phyloP scores from a whole-genome alignment of 495 filamentous ascomycete genomes.

The Tetracladium setigerum region DNA sequence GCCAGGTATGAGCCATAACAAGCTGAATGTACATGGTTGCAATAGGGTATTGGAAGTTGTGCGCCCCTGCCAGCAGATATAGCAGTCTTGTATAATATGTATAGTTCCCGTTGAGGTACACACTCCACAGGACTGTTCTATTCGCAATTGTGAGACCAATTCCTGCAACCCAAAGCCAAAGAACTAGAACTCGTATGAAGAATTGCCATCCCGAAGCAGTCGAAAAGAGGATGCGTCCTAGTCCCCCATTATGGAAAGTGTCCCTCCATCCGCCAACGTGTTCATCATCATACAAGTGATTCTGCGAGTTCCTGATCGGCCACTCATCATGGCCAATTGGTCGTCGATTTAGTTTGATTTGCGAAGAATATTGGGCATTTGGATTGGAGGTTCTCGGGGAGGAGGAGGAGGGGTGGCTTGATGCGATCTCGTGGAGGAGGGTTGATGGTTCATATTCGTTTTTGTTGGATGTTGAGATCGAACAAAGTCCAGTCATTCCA shows the following conservation, averaged over 20 bases:
- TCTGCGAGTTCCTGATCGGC: constrained; percentile 2
- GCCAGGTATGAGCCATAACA: constrained; percentile 27
- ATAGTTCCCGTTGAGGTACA: constrained; percentile 19
- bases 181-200: constrained; percentile 38
- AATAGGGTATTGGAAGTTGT: constrained; percentile 45
- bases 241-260: constrained; percentile 30
- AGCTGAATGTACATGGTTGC: constrained; percentile 41
- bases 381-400: too few relatives aligned
- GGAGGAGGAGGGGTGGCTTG: too few relatives aligned
- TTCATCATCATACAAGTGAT: too few relatives aligned
- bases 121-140: constrained; percentile 34
- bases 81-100: constrained; percentile 20
- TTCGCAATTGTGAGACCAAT: constrained; percentile 41
- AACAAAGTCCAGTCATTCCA: too few relatives aligned
- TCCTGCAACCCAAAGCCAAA: constrained; percentile 32
- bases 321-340: not conserved
- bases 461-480: too few relatives aligned
- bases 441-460: too few relatives aligned
- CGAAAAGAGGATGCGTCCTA: constrained; percentile 41
- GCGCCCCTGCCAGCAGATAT: constrained; percentile 36
- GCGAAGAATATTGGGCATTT: too few relatives aligned
- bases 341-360: constrained; percentile 16
- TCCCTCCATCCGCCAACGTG: constrained; percentile 17
- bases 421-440: too few relatives aligned
- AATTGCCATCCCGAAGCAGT: constrained; percentile 41